phyloP scores from a whole-genome alignment of 202 grass and related monocot species.

The Saccharum hybrid region DNA sequence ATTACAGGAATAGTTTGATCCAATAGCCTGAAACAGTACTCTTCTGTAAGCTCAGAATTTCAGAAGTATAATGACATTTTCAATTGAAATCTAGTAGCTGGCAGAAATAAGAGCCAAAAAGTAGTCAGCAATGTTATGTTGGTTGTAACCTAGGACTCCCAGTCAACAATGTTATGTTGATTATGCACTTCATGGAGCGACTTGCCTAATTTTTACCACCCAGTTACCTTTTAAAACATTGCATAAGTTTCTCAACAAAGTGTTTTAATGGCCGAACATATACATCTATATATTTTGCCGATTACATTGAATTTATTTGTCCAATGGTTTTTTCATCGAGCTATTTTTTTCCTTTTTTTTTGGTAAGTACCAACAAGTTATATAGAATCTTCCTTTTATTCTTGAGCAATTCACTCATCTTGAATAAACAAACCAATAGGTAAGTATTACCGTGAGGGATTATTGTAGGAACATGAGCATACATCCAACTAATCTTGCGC shows the following conservation, averaged over 20 bases:
- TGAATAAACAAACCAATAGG: background rate
- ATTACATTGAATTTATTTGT: too few relatives aligned
- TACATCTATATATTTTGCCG: too few relatives aligned
- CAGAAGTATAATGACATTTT: background rate
- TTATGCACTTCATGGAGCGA: background rate
- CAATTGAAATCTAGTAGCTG: background rate
- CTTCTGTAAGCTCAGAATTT: background rate
- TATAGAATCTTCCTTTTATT: background rate
- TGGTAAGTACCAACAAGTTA: background rate
- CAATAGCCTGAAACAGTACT: constrained; percentile 7
- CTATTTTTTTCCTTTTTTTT: too few relatives aligned
- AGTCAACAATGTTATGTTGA: too few relatives aligned
- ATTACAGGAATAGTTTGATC: background rate
- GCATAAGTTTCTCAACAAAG: background rate
- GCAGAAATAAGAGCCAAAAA: constrained; percentile 6
- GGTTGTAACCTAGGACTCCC: background rate
- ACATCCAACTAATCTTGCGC: too few relatives aligned
- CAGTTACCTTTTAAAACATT: background rate
- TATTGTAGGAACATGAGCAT: too few relatives aligned
- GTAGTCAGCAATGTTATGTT: background rate
- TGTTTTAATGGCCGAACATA: too few relatives aligned
- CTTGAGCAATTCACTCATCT: background rate
- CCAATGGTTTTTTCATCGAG: background rate
- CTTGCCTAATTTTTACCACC: background rate
- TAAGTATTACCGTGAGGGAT: background rate